Base-by-base conservation (phyloP, 179 eudicot species). In the Corrigiola litoralis region DNA sequence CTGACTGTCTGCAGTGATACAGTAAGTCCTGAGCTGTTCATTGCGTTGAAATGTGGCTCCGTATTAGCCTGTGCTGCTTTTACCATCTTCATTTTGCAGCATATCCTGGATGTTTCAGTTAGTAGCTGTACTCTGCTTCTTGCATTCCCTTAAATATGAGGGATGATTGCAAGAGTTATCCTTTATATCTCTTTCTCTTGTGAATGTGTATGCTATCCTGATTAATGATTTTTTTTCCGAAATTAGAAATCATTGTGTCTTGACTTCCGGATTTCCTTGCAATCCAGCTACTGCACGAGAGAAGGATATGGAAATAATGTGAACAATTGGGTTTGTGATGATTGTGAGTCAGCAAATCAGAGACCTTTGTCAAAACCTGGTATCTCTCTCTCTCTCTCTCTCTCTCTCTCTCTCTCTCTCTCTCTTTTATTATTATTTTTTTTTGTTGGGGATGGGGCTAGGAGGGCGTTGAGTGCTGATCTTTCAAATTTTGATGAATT, bases 201-300 rank as follows among this genome's bases (percentile, higher is more conserved):
- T n/a, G n/a, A n/a, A n/a, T n/a, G n/a, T n/a, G n/a, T n/a, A 2
- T 37, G 41, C 13, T n/a, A 20, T 8, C 28, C 45, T 47, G 57
- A 5, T 45, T 14, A n/a, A 12, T 57, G 16, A 33, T 46, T 9
- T 31, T 10, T 53, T 47, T 18, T 17, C 4, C n/a, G 16, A 18
- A 7, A n/a, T 23, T 25, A 38, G 72, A 68, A 61, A 29, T 34
- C 4, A 34, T 37, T 12, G 2, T 24, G 33, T 47, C 33, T 41
- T 68, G 62, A 55, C 13, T 6, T n/a, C 20, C 17, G 18, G 41
- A 10, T 48, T 24, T 46, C 38, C 37, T 47, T 50, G 7, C 41
- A 36, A 38, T 64, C 6, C 76, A 75, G 79, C 20, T 75, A 75
- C 32, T 75, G 79, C 72, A 75, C 66, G 79, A 46, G 29, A 64